These are phyloP conservation scores for Phyllosticta capitalensis DNA, from an alignment of 2,329 filamentous ascomycete genomes.

Conservation along the genomic window DNA sequence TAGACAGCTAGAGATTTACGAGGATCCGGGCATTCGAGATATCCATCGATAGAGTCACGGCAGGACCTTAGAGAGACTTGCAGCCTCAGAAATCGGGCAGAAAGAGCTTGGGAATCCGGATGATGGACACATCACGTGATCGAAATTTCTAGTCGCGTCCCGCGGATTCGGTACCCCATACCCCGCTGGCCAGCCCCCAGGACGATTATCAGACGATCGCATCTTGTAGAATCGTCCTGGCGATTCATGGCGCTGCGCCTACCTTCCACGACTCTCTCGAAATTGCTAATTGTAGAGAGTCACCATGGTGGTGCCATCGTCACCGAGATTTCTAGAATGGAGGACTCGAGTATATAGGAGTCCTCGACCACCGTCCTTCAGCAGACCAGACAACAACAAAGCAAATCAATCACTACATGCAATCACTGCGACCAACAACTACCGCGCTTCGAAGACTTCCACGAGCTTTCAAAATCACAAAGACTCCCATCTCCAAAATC, in stretches of 20 bases:
- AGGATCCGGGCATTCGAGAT: constrained; percentile 71
- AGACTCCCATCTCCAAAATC: constrained; percentile 16
- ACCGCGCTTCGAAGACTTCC: constrained; percentile 18
- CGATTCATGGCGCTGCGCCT: neutral
- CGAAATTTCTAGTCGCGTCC: constrained; percentile 3
- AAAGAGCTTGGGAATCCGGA: neutral
- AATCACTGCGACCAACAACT: constrained; percentile 25
- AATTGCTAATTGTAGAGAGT: neutral
- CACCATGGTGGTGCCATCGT: neutral
- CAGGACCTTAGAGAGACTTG: constrained; percentile 1
- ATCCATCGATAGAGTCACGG: constrained; percentile 32
- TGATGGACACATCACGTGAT: constrained; percentile 4
- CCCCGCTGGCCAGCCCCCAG: neutral
- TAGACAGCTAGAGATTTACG: constrained; percentile 72
- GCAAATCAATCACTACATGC: constrained; percentile 22
- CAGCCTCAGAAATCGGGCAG: neutral
- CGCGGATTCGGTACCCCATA: neutral
- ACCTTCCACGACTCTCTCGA: constrained; percentile 3
- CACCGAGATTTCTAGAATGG: constrained; percentile 22
- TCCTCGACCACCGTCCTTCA: neutral
- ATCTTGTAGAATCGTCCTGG: neutral
- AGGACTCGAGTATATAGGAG: constrained; percentile 20
- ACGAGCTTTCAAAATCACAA: constrained; percentile 22
- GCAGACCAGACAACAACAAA: constrained; percentile 18
- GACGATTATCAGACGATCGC: constrained; percentile 2